Evolutionary conservation across 257 asterid species (phyloP), one percentile per base, ranked within the genome.

Genomic region (Petrea volubilis): DNA sequence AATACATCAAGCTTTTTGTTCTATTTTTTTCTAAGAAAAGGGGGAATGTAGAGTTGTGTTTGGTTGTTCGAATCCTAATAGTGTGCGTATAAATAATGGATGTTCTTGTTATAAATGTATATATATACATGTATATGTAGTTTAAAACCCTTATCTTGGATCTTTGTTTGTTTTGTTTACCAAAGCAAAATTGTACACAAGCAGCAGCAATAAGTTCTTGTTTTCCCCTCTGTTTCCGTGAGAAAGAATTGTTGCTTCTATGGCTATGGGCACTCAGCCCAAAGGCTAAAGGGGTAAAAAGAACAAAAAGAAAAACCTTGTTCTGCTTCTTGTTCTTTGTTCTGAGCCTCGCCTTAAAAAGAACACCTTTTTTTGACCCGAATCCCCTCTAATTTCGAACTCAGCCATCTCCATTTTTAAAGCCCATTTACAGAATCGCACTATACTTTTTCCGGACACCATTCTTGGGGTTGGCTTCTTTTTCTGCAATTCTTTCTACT

Each of bases 271-370:
- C 77, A 71, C 79, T 55, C 68, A 63, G 50, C 77, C 75, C 86
- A 61, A 74, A 82, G 77, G 72, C 40, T 33, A 68, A 82, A 87
- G 43, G n/a, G 77, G 60, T 57, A 77, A 67, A 38, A 79, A 68
- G 77, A 81, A 85, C 85, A 82, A 91, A 87, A 83, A 74, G 80
- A 76, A 82, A n/a, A 81, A 77, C 68, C 73, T 68, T 51, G 60
- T 69, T 66, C 76, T 80, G 60, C 61, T 67, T 79, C 73, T 74
- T 67, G 87, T 78, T 72, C 50, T 75, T 33, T 72, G 70, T 70
- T 58, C 74, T 38, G 43, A 4, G 5, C 10, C 10, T n/a, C n/a
- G n/a, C 76, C 77, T 70, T 29, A 40, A 76, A 78, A 74, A 77
- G 51, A 33, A 6, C 21, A 51, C 70, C 79, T 80, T 80, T 78